Evolutionary conservation across 768 basidiomycete species (phyloP), one percentile per base, ranked within the genome.

Genomic region (Candolleomyces aberdarensis): DNA sequence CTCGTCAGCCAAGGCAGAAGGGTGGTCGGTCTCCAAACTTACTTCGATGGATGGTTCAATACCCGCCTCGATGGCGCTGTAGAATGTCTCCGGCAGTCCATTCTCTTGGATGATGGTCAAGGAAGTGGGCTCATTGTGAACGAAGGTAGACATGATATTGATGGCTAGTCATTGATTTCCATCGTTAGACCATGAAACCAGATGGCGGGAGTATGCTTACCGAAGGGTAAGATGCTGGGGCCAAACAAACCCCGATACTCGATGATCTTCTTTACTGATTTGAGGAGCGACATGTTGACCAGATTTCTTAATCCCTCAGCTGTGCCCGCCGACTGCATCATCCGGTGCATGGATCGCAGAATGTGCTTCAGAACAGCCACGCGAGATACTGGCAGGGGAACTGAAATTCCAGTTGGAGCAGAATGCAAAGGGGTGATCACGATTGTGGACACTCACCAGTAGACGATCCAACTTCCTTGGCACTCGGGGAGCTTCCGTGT

Each of bases 121-220:
- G 15, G 94, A 97, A 0, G 96, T 98, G 7, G 97, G 97, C 72
- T 99, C 97, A 65, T 98, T 99, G 78, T 99, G 96, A 9, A 98
- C 88, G 74, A 98, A 98, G 0, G 94, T 94, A 14, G 94, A 87
- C 88, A 97, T 93, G 69, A 95, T 89, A 71, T 96, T 94, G 78
- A 96, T 92, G 5, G 92, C 94, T 92, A 63, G 15, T 61, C 10
- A 10, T 26, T 26, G 26, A 26, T 1, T 3, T 26, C 26, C 26
- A 26, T 26, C 56, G 7, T 49, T 57, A 20, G 40, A 39, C 17
- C 65, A 39, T 15, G 50, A 63, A 47, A 40, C 36, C 58, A n/a
- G 43, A 57, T 40, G 32, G 32, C 51, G n/a, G 17, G 53, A 13
- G 1, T 62, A 51, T 15, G 41, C 85, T 40, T 72, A 94, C 94